A percentile compares a stretch with the other conserved stretches of the same genome.
Conservation (phyloP, 306 rosid genomes). For the Cicer pinnatifidum region DNA sequence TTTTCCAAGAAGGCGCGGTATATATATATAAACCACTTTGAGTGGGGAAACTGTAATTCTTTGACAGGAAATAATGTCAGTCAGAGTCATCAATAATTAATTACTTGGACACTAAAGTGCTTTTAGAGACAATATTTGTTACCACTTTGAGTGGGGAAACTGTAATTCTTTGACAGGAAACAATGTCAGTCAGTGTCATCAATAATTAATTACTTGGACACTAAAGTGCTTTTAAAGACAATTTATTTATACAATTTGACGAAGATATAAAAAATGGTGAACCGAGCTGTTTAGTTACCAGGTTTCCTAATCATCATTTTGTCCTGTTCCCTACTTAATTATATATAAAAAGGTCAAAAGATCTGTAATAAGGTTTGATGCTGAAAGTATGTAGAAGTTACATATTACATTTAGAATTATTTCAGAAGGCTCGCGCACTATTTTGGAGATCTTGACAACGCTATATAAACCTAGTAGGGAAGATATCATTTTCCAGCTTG, state of each 20-base stretch:
- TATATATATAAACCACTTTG: background rate
- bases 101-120: background rate
- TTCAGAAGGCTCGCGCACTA: too few relatives aligned
- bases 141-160: background rate
- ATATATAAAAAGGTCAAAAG: too few relatives aligned
- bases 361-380: too few relatives aligned
- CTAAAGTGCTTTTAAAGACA: background rate
- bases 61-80: background rate
- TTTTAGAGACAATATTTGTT: background rate
- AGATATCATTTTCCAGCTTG: too few relatives aligned
- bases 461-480: too few relatives aligned
- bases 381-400: too few relatives aligned
- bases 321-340: too few relatives aligned
- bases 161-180: background rate
- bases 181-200: background rate
- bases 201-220: background rate
- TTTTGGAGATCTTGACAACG: too few relatives aligned
- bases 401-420: too few relatives aligned
- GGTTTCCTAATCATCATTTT: too few relatives aligned
- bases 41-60: background rate
- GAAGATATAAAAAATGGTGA: background rate
- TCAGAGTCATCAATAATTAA: background rate
- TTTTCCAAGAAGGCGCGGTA: too few relatives aligned
- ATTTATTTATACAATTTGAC: background rate
- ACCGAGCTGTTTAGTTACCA: background rate